Evolutionary conservation across 306 rosid genomes (phyloP).

Genomic region (Vigna nakashimae): DNA sequence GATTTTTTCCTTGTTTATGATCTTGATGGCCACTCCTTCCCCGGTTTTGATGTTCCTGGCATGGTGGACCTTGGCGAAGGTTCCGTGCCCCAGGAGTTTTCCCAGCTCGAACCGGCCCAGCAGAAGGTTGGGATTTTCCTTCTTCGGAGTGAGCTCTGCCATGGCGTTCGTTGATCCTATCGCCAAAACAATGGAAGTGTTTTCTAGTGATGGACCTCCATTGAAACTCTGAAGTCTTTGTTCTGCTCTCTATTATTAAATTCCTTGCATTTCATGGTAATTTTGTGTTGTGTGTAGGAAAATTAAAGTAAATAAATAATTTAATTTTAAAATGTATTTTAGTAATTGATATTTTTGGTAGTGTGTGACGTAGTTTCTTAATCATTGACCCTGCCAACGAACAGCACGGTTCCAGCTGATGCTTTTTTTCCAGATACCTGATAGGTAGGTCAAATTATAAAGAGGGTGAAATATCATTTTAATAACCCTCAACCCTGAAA

Average conservation of each 20-base stretch:
- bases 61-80: constrained; percentile 65
- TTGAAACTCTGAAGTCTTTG: neutral
- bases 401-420: neutral
- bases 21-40: constrained; percentile 63
- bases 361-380: neutral
- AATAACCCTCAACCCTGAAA: no score
- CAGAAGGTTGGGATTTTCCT: constrained; percentile 28
- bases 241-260: neutral
- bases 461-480: no score
- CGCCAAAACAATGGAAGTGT: neutral
- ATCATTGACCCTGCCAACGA: neutral
- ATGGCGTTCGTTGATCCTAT: neutral
- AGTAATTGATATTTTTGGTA: neutral
- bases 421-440: neutral
- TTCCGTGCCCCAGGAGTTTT: constrained; percentile 66
- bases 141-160: constrained; percentile 1
- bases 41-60: constrained; percentile 58
- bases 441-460: no score
- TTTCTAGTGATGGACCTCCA: neutral
- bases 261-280: neutral
- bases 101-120: constrained; percentile 59
- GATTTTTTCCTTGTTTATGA: constrained; percentile 62
- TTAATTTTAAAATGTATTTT: no score
- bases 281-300: neutral
- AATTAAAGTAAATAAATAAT: no score